A percentile compares a stretch with the other conserved stretches of the same genome.
phyloP scores from a whole-genome alignment of 768 basidiomycete genomes.

The Hirschioporus abietinus region DNA sequence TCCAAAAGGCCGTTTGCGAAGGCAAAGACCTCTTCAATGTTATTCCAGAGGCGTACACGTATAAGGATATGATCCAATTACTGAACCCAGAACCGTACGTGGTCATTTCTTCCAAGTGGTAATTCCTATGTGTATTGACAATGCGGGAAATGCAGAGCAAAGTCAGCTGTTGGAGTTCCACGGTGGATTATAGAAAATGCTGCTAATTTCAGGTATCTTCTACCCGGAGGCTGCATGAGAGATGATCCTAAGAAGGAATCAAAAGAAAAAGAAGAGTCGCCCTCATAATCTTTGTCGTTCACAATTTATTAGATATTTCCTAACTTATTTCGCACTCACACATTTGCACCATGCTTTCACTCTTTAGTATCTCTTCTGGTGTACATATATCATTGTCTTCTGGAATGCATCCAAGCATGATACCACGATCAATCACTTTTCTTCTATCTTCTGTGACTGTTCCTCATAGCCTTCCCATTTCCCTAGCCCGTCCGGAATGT shows the following conservation, averaged over 20 bases:
- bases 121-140: not conserved
- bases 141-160: constrained; percentile 24
- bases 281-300: not conserved
- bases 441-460: constrained; percentile 31
- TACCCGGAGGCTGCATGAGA: constrained; percentile 51
- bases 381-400: not conserved
- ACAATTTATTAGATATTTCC: not conserved
- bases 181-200: constrained; percentile 46
- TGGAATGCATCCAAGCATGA: not conserved
- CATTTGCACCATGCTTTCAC: not conserved
- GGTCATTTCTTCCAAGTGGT: constrained; percentile 1
- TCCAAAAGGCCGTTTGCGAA: constrained; percentile 53
- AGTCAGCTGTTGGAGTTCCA: constrained; percentile 47
- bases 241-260: constrained; percentile 9
- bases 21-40: constrained; percentile 62
- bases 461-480: constrained; percentile 68
- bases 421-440: not conserved
- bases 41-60: constrained; percentile 58
- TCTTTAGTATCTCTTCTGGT: not conserved
- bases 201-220: constrained; percentile 44
- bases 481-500: constrained; percentile 47
- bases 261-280: not conserved
- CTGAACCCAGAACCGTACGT: constrained; percentile 49
- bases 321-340: not conserved
- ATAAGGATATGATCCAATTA: constrained; percentile 45